phyloP scores from a whole-genome alignment of 1,284 basidiomycete genomes.

The Leccinum cinnamomeum region DNA sequence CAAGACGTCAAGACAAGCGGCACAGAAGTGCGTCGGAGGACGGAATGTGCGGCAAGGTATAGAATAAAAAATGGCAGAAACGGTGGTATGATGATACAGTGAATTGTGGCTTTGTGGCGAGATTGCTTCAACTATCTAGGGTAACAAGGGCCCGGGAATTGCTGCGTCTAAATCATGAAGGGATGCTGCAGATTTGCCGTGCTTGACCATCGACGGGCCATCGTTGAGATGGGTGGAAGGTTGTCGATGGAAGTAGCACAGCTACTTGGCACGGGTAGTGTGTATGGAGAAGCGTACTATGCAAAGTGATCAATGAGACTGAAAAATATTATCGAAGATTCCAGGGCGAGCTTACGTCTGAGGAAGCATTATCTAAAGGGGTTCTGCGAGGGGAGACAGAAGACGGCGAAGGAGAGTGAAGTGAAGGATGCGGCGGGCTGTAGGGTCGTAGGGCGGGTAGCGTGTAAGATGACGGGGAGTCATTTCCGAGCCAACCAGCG shows the following conservation, averaged over 20 bases:
- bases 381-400: conserved; percentile 30
- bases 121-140: conserved; percentile 7
- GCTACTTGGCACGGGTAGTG: conserved; percentile 28
- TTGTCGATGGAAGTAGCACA: conserved; percentile 34
- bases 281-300: conserved; percentile 30
- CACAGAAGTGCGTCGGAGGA: conserved; percentile 6
- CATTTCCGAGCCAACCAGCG: conserved; percentile 31
- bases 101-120: conserved; percentile 9
- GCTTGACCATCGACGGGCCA: conserved; percentile 35
- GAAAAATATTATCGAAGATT: not conserved
- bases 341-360: conserved; percentile 27
- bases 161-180: conserved; percentile 36
- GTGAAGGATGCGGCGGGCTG: conserved; percentile 23
- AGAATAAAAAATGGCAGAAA: conserved; percentile 17
- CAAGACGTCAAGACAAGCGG: conserved; percentile 31
- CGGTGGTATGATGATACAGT: conserved; percentile 20
- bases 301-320: conserved; percentile 6
- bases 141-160: conserved; percentile 1
- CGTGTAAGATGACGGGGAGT: conserved; percentile 30
- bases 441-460: conserved; percentile 33
- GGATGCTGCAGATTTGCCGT: conserved; percentile 32
- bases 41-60: conserved; percentile 8
- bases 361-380: conserved; percentile 24
- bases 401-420: conserved; percentile 32
- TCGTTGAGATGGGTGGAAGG: conserved; percentile 36